phyloP scores from a whole-genome alignment of 805 yeast species.

The Saturnispora mendoncae region DNA sequence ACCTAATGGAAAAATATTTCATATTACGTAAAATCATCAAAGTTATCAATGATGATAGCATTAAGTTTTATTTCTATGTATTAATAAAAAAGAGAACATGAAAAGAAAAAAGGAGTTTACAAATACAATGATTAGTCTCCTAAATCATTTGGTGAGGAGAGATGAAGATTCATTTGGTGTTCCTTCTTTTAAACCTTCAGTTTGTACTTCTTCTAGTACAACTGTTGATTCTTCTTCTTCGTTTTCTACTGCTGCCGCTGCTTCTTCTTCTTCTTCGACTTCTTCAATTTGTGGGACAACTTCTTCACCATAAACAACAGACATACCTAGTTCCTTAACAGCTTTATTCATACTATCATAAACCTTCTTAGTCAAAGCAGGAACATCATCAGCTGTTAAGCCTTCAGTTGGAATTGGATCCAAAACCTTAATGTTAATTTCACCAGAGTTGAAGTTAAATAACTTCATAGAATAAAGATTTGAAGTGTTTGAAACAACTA shows the following conservation, averaged over 20 bases:
- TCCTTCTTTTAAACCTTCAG: too few relatives aligned
- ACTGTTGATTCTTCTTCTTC: neutral
- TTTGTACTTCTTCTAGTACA: too few relatives aligned
- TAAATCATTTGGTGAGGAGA: slow-evolving; percentile 4
- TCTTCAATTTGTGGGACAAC: neutral
- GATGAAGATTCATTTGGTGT: slow-evolving; percentile 11
- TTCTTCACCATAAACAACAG: slow-evolving; percentile 24
- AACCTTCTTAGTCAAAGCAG: slow-evolving; percentile 46
- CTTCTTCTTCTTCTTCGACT: slow-evolving; percentile 4
- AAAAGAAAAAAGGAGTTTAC: too few relatives aligned
- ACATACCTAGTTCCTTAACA: slow-evolving; percentile 36
- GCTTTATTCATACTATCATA: slow-evolving; percentile 47
- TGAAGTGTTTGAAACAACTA: slow-evolving; percentile 81
- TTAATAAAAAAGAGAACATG: too few relatives aligned
- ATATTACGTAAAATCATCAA: slow-evolving; percentile 1
- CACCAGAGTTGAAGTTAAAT: slow-evolving; percentile 67
- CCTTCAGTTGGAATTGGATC: slow-evolving; percentile 72
- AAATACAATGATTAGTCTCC: too few relatives aligned
- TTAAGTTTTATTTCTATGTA: neutral
- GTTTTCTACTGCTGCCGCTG: neutral
- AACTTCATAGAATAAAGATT: slow-evolving; percentile 53
- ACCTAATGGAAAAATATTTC: neutral
- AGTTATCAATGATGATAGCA: neutral
- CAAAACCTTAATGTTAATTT: slow-evolving; percentile 67
- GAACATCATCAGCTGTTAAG: slow-evolving; percentile 62